Evolutionary conservation across 345 rosid species (phyloP), one percentile per base, ranked within the genome.

Genomic region (Ricinus communis): DNA sequence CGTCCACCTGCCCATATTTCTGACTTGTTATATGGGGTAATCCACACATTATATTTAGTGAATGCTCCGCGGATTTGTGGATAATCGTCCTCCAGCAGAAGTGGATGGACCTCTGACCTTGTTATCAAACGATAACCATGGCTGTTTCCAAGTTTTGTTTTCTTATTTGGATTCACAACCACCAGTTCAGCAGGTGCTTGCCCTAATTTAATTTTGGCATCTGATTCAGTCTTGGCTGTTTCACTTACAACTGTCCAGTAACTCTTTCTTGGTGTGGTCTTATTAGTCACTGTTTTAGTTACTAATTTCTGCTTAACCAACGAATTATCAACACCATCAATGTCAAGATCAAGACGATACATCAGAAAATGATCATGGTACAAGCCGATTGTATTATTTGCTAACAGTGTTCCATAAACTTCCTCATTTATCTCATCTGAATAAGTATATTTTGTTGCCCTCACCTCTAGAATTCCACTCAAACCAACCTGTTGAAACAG

Each of bases 291-390:
- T 8, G 41, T 77, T 54, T 65, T 81, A 9, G 84, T 81, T 24
- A 80, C 79, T 30, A 87, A 72, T 47, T 77, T 75, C 16, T 60
- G 69, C 67, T 85, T 83, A 16, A 77, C 79, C 30, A 88, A 80
- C 0, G 88, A 86, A 56, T 88, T 88, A 0, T 56, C 36, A 7
- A 58, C 41, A 4, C 93, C 90, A 31, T 86, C 90, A 5, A 88
- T 65, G 62, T 88, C 93, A 11, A 86, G 77, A 71, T 86, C 90
- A 16, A 88, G 80, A 67, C 80, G 80, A 63, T 72, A 84, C 18
- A 76, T 74, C 14, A 88, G 38, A 76, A 78, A 88, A 62, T 88
- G 93, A 75, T 86, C 88, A 49, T 88, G 93, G 74, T 75, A n/a
- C 1, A 73, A 46, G 11, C 82, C 88, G 1, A 88, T 71, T 1